Conservation (phyloP, 495 filamentous ascomycete genomes). For the Hypoxylon intermedium region DNA sequence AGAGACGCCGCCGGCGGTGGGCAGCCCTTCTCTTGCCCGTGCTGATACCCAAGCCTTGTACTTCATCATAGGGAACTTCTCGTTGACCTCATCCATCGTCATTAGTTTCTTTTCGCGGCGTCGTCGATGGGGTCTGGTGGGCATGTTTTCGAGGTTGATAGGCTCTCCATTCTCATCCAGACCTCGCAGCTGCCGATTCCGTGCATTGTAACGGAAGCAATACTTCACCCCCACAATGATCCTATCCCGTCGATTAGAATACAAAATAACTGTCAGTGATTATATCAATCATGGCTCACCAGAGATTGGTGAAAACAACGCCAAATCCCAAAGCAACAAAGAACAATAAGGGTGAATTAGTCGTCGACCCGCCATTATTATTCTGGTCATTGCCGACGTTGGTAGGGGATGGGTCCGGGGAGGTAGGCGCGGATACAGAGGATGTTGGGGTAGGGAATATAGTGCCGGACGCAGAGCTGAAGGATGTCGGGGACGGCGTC, state of each 20-base stretch:
- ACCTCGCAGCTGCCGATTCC: conserved; percentile 76
- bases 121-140: conserved; percentile 73
- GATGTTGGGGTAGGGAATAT: conserved; percentile 16
- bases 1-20: conserved; percentile 85
- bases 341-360: conserved; percentile 89
- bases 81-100: conserved; percentile 98
- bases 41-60: conserved; percentile 93
- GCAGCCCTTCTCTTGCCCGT: conserved; percentile 81
- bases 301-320: conserved; percentile 98
- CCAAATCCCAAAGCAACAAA: conserved; percentile 98
- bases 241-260: conserved; percentile 63
- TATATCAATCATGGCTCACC: conserved; percentile 63
- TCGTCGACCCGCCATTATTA: conserved; percentile 60
- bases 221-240: conserved; percentile 99
- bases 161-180: conserved; percentile 86
- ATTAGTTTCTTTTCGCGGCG: conserved; percentile 96
- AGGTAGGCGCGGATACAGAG: conserved; percentile 8
- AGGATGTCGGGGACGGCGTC: conserved; percentile 11
- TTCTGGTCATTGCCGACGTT: conserved; percentile 21
- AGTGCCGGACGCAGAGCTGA: conserved; percentile 15
- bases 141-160: conserved; percentile 82
- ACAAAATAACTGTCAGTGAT: background rate
- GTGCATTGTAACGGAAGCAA: conserved; percentile 97
- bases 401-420: conserved; percentile 21
- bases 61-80: conserved; percentile 91